Evolutionary conservation across 2,329 filamentous ascomycete genomes (phyloP), one percentile per base, ranked within the genome.

Genomic region (Beauveria rudraprayagi): DNA sequence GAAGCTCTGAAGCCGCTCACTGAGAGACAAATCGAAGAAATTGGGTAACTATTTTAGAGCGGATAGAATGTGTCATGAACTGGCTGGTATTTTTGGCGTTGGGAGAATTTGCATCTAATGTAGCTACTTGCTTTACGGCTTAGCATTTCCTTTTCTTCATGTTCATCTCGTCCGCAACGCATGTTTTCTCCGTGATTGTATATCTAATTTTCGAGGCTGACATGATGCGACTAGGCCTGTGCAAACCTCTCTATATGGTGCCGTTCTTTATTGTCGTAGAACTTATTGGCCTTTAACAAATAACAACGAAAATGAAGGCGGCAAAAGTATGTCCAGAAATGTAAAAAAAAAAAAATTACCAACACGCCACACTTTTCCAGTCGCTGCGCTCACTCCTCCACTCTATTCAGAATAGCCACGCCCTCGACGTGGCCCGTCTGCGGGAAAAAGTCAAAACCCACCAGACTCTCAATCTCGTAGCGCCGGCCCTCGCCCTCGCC

Each of bases 371-470:
- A 8, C 17, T 14, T 19, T 22, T 22, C 30, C 9, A 52, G 3
- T 19, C 19, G n/a, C 30, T 11, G 37, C 10, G 11, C 24, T 9
- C 57, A 48, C 24, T 62, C 56, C 22, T 83, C 82, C 16, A 83
- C 78, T 65, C 83, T 76, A 65, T 83, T 87, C 67, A 89, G 70
- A 40, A 88, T 81, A 5, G 84, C 85, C 46, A 88, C 84, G 51
- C 86, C 85, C 70, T 89, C 86, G 0, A 89, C 86, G 68, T 89
- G 86, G 1, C 83, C 81, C 22, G 86, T 89, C 75, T 97, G 93
- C 14, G 94, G 94, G 75, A 99, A 99, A 75, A 99, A 97, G 72
- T 99, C 94, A 70, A 97, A 97, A 0, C 93, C 94, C 53, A 89
- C 82, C 52, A 99, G 75, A 70, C 90, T 96, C 80, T 97, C 93